Percentiles rank a stretch among this genome's conserved stretches.
phyloP scores from a whole-genome alignment of 2,329 filamentous ascomycete genomes.

The Neofusicoccum cordaticola region DNA sequence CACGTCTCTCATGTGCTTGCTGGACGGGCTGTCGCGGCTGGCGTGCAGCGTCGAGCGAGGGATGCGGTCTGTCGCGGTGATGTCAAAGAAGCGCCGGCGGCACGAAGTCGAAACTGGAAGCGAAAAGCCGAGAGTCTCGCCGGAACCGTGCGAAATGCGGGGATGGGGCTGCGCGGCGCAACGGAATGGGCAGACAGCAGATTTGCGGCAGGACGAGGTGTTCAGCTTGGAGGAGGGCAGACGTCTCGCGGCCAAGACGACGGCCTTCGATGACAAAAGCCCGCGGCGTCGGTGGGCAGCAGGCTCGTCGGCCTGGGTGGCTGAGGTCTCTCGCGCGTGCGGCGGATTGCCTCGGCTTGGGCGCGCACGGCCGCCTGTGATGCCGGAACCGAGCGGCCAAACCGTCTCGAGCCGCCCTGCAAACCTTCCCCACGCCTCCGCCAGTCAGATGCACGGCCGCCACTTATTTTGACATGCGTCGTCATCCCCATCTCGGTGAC shows the following conservation, averaged over 20 bases:
- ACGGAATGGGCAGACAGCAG: neutral
- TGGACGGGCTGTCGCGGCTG: neutral
- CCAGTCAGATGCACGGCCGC: neutral
- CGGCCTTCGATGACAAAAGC: neutral
- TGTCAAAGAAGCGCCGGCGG: slow-evolving; percentile 15
- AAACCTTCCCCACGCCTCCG: neutral
- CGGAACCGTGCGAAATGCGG: slow-evolving; percentile 5
- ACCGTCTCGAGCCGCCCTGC: neutral
- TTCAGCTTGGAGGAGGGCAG: neutral
- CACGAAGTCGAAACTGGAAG: neutral
- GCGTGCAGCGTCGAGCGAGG: neutral
- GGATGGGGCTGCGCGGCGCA: neutral
- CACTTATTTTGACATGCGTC: neutral
- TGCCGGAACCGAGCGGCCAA: neutral
- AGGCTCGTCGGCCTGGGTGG: neutral
- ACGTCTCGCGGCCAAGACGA: slow-evolving; percentile 3
- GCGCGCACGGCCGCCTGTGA: neutral
- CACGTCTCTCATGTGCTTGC: slow-evolving; percentile 22
- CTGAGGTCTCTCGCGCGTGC: neutral
- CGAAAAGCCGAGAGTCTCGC: slow-evolving; percentile 2
- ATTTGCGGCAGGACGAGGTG: neutral
- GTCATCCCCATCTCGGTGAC: neutral
- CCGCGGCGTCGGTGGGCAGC: neutral
- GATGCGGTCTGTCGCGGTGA: slow-evolving; percentile 14
- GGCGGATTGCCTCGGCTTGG: slow-evolving; percentile 14